Evolutionary conservation across 768 basidiomycete species (phyloP), one percentile per base, ranked within the genome.

Genomic region (Boletus eberwhitei): DNA sequence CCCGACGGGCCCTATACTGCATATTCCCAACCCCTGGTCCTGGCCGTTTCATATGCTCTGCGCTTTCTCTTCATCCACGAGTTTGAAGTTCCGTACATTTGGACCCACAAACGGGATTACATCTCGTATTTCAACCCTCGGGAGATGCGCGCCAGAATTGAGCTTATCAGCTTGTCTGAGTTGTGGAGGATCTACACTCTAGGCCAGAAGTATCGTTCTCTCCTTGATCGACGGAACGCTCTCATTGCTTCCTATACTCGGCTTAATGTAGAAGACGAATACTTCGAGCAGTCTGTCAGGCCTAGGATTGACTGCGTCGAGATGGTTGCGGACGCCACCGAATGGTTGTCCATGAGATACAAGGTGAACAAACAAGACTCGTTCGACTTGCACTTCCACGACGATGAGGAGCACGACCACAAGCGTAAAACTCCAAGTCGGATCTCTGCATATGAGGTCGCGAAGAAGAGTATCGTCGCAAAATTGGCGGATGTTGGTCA

Each of bases 71-170:
- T 98, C 71, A 72, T 92, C 47, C 84, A 93, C 40, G 84, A 91
- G 62, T 87, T 90, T 59, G 97, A 99, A 69, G 95, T 98, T 8
- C 93, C 97, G 0, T 95, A 93, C 72, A 85, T 98, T 58, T 97
- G 90, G 88, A 84, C 85, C 17, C 93, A 98, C 76, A 91, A 90
- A 64, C 82, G 90, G 36, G 97, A 99, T 69, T 88, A 90, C 64
- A 87, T 98, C 63, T 84, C 85, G 43, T 83, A 88, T 69, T 90
- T 90, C 70, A 89, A 93, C 64, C 77, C 83, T 44, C 69, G 74
- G 32, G 85, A 88, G 54, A 79, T 84, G 48, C 76, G 81, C 34
- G 66, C 79, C n/a, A 82, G 82, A 36, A 66, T 81, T 21, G 87
- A 89, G 57, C 83, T 98, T 31, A 80, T 99, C 54, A 80, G 72